Base-by-base conservation (phyloP, 441 rosid species). In the Populus hybrid region DNA sequence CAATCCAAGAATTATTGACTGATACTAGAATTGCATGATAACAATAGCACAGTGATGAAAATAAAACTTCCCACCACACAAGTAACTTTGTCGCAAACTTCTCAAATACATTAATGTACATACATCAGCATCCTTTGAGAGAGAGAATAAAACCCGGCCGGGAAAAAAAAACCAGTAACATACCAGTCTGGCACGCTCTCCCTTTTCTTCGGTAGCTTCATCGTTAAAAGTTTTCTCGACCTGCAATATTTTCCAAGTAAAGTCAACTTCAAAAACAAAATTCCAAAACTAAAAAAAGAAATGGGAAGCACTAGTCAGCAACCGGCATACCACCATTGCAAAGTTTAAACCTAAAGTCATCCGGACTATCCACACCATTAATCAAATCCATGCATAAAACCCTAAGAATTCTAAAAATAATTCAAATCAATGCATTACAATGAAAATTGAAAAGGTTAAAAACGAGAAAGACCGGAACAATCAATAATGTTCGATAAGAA, bases 181-280 rank as follows among this genome's bases (percentile, higher is more conserved):
- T 72, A 96, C 98, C 99, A 96, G 90, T 86, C 98, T 87, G 73
- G 99, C 99, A 71, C 96, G 97, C 77, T 93, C 97, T 71, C 99
- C 99, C 79, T 94, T 96, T 87, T 96, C 99, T 83, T 93, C 99
- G 69, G 78, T 92, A 76, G 99, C 99, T 50, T 96, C 98, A 90
- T 96, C 95, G 86, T 90, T 94, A 76, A 96, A 76, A 80, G 94
- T 93, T 76, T 61, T 89, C 34, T 94, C 94, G 54, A n/a, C 75
- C 63, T 26, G 50, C 38, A 73, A 78, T 42, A 28, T 67, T 54
- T 36, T 80, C 72, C 82, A 70, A 50, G 11, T 16, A 75, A 23
- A 64, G 35, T 28, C 10, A 28, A 67, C 35, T 9, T 12, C 18
- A 23, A 40, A 46, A 67, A 40, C 23, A 63, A 59, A 70, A 18